Percentiles rank a stretch among this genome's conserved stretches.
phyloP scores from a whole-genome alignment of 139 green algal genomes.

The Tetraselmis striata region DNA sequence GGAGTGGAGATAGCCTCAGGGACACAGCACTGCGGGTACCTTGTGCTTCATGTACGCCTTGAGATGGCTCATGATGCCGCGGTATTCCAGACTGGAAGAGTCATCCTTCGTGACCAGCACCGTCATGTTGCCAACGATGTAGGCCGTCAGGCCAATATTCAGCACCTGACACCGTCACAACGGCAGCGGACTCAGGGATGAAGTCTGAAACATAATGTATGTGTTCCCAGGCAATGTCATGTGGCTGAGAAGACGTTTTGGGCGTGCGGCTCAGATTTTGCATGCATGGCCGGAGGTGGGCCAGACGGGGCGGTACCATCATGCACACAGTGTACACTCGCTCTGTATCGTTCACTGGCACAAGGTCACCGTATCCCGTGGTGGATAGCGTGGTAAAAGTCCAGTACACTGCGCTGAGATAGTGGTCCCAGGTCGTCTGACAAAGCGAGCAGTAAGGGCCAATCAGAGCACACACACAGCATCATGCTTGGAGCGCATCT shows the following conservation, averaged over 20 bases:
- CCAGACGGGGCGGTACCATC: neutral
- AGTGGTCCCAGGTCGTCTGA: neutral
- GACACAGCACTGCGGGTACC: no score
- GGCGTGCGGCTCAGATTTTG: neutral
- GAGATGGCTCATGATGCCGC: neutral
- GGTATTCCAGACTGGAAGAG: neutral
- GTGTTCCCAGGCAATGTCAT: neutral
- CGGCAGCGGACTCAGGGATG: neutral
- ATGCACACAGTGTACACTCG: neutral
- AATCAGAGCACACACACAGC: neutral
- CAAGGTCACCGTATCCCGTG: neutral
- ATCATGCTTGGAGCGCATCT: no score
- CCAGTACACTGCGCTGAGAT: neutral
- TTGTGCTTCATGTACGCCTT: neutral
- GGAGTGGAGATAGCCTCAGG: no score
- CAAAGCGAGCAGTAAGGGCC: neutral
- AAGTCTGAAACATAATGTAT: neutral
- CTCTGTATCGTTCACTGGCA: neutral
- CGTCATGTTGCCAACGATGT: neutral
- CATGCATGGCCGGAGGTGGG: neutral
- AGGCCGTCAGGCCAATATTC: neutral
- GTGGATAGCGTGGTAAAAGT: neutral
- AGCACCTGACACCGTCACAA: neutral
- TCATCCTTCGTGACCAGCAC: neutral
- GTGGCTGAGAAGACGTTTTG: neutral